Evolutionary conservation across 768 basidiomycete genomes (phyloP), one percentile per base, ranked within the genome.

Genomic region (Trametes gibbosa): DNA sequence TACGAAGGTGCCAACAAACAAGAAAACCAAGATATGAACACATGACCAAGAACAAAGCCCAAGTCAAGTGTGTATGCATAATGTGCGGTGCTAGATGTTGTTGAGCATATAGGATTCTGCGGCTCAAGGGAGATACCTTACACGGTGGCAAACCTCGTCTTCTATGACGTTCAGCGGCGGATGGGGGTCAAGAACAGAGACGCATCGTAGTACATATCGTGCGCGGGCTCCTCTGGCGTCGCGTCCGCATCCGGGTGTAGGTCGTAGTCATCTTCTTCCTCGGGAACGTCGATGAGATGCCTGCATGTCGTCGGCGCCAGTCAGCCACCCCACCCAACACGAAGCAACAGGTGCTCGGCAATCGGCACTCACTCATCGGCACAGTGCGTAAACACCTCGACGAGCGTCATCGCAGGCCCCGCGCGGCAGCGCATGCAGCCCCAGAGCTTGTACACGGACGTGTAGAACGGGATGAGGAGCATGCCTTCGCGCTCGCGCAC

Each of bases 391-490:
- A 55, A 34, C 14, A 55, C 23, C 21, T 55, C 45, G 27, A 23
- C 43, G 32, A 55, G 43, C 43, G 53, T 55, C 53, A 37, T 46
- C 34, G 53, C 32, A 4, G 53, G 43, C 27, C 43, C 34, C 24
- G 37, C 45, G 53, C 45, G 53, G 53, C 53, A 55, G 34, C 53
- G 53, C 53, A 55, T 13, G 53, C 53, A 55, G 43, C 53, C 53
- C 32, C 35, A 55, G 43, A 55, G 46, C 45, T 39, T 46, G 45
- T 55, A 55, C 21, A 39, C 23, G 29, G 34, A 21, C 32, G 41
- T 21, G 17, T 37, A 46, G 45, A 19, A 23, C 35, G 13, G 19
- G 19, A 47, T 5, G 42, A 55, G 53, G 17, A 43, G 43, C 32
- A 21, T 3, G 23, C 43, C 42, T 34, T 55, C 53, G 23, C 13